Evolutionary conservation across 148 eudicot species (phyloP).

Genomic region (Agrostemma githago): DNA sequence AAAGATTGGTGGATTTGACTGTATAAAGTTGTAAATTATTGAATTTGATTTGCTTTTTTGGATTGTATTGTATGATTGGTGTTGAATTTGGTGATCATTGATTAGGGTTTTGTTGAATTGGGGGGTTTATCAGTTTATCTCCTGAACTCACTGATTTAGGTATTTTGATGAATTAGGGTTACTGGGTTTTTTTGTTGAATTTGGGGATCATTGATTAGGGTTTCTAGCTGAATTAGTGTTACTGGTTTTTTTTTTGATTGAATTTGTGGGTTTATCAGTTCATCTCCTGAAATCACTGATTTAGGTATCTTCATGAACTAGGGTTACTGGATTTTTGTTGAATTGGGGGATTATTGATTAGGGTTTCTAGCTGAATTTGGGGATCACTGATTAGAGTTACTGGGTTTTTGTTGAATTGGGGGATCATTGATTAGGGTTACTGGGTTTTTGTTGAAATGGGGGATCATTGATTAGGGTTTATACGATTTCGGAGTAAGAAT

Average conservation of each 20-base stretch:
- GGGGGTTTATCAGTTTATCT: background rate
- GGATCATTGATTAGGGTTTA: background rate
- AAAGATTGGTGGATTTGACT: slow-evolving; percentile 5
- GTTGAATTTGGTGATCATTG: background rate
- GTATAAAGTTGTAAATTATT: slow-evolving; percentile 1
- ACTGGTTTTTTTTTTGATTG: background rate
- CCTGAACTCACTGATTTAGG: background rate
- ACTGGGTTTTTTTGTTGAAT: too few relatives aligned
- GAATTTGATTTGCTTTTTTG: background rate
- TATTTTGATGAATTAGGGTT: background rate
- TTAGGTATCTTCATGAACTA: background rate
- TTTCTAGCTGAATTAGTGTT: background rate
- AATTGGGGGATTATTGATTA: background rate
- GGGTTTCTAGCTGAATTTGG: background rate
- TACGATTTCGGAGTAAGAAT: slow-evolving; percentile 3
- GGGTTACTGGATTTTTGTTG: background rate
- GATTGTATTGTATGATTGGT: too few relatives aligned
- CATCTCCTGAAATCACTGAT: background rate
- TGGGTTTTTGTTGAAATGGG: slow-evolving; percentile 13
- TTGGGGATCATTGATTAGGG: background rate
- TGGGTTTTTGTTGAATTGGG: background rate
- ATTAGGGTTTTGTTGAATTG: background rate
- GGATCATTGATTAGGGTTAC: slow-evolving; percentile 3
- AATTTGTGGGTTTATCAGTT: background rate
- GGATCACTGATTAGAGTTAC: too few relatives aligned